Conservation (phyloP, 2,329 filamentous ascomycete species). For the Lecanosticta acicola region DNA sequence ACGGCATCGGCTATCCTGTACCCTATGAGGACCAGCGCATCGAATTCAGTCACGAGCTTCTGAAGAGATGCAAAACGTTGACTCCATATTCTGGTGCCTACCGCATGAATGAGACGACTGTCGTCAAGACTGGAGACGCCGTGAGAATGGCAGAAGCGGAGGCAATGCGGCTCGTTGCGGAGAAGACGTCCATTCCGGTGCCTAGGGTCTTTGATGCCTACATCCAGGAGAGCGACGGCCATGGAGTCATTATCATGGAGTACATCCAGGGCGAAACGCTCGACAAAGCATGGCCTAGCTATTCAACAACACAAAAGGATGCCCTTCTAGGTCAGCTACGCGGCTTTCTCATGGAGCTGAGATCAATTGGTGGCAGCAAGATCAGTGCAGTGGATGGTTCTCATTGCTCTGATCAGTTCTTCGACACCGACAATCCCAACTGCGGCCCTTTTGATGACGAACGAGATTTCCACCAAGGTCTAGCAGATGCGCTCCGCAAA, state of each 20-base stretch:
- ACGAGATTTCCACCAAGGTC: too few relatives aligned
- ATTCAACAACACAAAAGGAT: not conserved
- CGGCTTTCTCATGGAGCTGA: not conserved
- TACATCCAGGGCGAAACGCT: slow-evolving; percentile 4
- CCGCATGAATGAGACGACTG: too few relatives aligned
- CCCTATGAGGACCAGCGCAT: too few relatives aligned
- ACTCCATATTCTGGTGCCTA: too few relatives aligned
- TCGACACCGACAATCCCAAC: too few relatives aligned
- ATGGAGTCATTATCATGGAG: slow-evolving; percentile 9
- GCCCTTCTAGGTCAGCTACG: slow-evolving; percentile 4
- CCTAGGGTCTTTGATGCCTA: slow-evolving; percentile 6
- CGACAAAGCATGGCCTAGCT: not conserved
- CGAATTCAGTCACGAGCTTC: too few relatives aligned
- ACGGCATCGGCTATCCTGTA: too few relatives aligned
- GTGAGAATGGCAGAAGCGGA: slow-evolving; percentile 8
- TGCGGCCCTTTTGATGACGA: too few relatives aligned
- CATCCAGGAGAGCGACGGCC: slow-evolving; percentile 1
- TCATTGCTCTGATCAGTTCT: too few relatives aligned
- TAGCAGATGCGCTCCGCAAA: not conserved
- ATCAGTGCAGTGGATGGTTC: too few relatives aligned
- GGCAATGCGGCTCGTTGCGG: slow-evolving; percentile 9
- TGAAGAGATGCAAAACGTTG: too few relatives aligned
- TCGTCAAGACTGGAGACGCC: slow-evolving; percentile 8
- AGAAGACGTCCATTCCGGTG: slow-evolving; percentile 8
- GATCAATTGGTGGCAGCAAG: not conserved